These are phyloP conservation scores for Colletotrichum tanaceti DNA, from an alignment of 2,329 filamentous ascomycete species.

Conservation along the genomic window DNA sequence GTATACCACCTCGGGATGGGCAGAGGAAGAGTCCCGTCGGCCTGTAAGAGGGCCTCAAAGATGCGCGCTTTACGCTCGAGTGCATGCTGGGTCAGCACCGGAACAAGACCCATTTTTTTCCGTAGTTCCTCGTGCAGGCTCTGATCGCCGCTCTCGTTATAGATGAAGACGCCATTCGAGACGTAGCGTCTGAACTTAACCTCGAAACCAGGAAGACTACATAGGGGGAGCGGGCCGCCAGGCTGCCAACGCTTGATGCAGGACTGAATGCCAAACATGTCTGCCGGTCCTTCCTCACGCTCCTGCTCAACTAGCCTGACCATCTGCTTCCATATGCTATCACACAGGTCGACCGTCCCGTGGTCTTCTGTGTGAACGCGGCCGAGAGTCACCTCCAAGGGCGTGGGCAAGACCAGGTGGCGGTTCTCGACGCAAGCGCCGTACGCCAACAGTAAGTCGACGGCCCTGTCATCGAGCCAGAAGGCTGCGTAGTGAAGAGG, in stretches of 20 bases:
- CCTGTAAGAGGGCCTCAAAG: neutral
- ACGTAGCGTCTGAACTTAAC: neutral
- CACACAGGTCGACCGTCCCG: neutral
- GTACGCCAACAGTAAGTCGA: constrained; percentile 15
- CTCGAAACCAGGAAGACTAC: constrained; percentile 1
- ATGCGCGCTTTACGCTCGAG: neutral
- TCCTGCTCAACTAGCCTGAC: neutral
- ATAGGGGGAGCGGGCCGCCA: neutral
- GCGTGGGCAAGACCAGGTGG: neutral
- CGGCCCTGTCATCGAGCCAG: constrained; percentile 23
- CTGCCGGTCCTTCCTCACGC: no score
- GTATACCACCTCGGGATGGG: neutral
- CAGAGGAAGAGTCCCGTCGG: neutral
- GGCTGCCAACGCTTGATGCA: constrained; percentile 9
- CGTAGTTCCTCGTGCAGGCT: neutral
- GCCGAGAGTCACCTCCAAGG: constrained; percentile 11
- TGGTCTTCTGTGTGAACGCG: neutral
- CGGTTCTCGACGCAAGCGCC: neutral
- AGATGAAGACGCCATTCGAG: neutral
- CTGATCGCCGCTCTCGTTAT: neutral
- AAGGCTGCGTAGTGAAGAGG: constrained; percentile 31
- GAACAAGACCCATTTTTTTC: neutral
- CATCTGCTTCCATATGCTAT: constrained; percentile 9
- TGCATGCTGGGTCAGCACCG: neutral
- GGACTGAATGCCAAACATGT: neutral